Percentiles rank a stretch among this genome's conserved stretches.
Conservation (phyloP, 129 eudicot species). For the Flaveria ramosissima region DNA sequence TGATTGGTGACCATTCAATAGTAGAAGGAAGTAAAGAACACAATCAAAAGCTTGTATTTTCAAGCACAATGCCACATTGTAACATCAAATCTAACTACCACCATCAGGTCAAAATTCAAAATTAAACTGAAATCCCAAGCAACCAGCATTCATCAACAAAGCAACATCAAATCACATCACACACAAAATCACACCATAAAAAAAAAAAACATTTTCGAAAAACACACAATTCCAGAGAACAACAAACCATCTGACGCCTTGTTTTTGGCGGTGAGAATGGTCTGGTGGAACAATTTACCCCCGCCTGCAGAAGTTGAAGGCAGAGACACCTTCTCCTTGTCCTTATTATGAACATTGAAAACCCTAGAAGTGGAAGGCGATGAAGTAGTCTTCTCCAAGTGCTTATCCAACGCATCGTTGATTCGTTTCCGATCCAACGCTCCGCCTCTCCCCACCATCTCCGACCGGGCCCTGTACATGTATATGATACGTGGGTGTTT, state of each 20-base stretch:
- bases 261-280: conserved; percentile 31
- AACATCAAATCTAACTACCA: neutral
- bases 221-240: neutral
- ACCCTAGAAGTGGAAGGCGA: conserved; percentile 67
- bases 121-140: neutral
- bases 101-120: neutral
- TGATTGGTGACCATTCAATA: neutral
- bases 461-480: conserved; percentile 52
- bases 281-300: conserved; percentile 32
- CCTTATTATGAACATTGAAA: conserved; percentile 37
- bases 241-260: conserved; percentile 60
- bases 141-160: neutral
- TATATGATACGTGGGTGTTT: conserved; percentile 15
- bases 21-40: neutral
- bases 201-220: no score
- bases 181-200: neutral
- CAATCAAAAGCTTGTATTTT: neutral
- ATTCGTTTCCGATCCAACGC: conserved; percentile 78
- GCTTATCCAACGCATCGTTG: conserved; percentile 79
- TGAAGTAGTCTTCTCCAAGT: conserved; percentile 59
- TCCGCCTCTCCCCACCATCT: conserved; percentile 49
- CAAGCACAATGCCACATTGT: conserved; percentile 11
- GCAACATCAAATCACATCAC: conserved; percentile 1
- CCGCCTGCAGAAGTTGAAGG: conserved; percentile 58
- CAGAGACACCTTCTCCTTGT: conserved; percentile 44